These are phyloP conservation scores for Sclerotinia glacialis DNA, from an alignment of 2,329 filamentous ascomycete species.

Conservation along the genomic window DNA sequence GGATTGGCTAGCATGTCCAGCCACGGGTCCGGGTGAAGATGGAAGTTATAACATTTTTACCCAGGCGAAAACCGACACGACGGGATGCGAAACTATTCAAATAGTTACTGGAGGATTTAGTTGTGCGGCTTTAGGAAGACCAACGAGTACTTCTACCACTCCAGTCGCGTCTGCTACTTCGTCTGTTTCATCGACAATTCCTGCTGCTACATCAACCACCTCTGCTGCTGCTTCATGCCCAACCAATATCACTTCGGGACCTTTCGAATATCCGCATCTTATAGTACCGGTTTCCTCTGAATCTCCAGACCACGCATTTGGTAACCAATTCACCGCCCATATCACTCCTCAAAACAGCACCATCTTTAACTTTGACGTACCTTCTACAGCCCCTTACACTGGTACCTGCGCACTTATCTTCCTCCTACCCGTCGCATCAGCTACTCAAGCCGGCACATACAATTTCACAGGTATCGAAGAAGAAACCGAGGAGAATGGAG, in stretches of 20 bases:
- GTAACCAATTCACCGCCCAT: constrained; percentile 55
- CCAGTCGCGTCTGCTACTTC: constrained; percentile 1
- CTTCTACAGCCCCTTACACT: constrained; percentile 42
- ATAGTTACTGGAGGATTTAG: constrained; percentile 32
- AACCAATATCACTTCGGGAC: constrained; percentile 35
- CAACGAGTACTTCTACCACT: not conserved
- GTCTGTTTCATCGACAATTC: not conserved
- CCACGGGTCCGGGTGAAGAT: constrained; percentile 32
- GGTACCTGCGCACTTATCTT: constrained; percentile 60
- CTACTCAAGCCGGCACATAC: constrained; percentile 48
- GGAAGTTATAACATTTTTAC: constrained; percentile 34
- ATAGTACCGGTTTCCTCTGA: constrained; percentile 59
- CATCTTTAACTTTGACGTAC: constrained; percentile 70
- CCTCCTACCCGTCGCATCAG: constrained; percentile 54
- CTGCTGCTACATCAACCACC: not conserved
- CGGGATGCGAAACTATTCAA: constrained; percentile 33
- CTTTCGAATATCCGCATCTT: constrained; percentile 58
- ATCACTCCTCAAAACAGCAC: constrained; percentile 45
- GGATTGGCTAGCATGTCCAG: constrained; percentile 35
- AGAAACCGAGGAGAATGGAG: constrained; percentile 41
- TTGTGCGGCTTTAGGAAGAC: constrained; percentile 31
- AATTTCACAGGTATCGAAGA: constrained; percentile 53
- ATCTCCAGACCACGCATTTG: constrained; percentile 50
- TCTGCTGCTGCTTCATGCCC: constrained; percentile 23
- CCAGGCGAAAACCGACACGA: constrained; percentile 27